phyloP scores from a whole-genome alignment of 331 rosid genomes.

The Malus hybrid region DNA sequence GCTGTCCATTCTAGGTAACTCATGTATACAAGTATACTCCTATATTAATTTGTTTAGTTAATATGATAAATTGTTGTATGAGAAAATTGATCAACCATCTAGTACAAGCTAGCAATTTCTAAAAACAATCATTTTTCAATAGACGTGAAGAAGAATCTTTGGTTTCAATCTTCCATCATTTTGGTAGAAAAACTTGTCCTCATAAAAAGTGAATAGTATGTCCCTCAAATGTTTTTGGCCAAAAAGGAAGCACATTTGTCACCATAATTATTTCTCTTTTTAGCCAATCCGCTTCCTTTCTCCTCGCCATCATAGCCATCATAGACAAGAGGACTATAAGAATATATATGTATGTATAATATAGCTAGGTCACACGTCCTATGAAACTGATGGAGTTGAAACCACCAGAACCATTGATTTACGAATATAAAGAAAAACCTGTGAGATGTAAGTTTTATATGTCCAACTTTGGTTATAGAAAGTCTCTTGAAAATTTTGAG shows the following conservation, averaged over 20 bases:
- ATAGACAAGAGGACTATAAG: neutral
- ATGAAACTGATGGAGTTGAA: neutral
- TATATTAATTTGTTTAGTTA: neutral
- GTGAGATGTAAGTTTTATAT: neutral
- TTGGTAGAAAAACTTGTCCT: slow-evolving; percentile 10
- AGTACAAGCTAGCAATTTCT: neutral
- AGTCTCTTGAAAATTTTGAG: no score
- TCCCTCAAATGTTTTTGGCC: slow-evolving; percentile 7
- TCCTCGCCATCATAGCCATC: neutral
- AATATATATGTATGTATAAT: no score
- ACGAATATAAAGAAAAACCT: neutral
- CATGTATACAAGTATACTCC: neutral
- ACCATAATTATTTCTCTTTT: neutral
- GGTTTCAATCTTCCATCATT: slow-evolving; percentile 21
- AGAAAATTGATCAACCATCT: neutral
- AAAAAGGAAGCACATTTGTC: slow-evolving; percentile 1
- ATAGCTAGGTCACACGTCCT: no score
- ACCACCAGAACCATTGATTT: neutral
- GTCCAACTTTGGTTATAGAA: neutral
- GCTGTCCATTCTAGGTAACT: neutral
- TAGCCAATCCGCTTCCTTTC: neutral
- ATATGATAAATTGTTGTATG: slow-evolving; percentile 1
- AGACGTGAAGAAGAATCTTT: neutral
- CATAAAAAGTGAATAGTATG: slow-evolving; percentile 8
- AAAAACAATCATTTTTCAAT: slow-evolving; percentile 1